These are phyloP conservation scores for Corchorus olitorius DNA, from an alignment of 345 rosid genomes.

Conservation along the genomic window DNA sequence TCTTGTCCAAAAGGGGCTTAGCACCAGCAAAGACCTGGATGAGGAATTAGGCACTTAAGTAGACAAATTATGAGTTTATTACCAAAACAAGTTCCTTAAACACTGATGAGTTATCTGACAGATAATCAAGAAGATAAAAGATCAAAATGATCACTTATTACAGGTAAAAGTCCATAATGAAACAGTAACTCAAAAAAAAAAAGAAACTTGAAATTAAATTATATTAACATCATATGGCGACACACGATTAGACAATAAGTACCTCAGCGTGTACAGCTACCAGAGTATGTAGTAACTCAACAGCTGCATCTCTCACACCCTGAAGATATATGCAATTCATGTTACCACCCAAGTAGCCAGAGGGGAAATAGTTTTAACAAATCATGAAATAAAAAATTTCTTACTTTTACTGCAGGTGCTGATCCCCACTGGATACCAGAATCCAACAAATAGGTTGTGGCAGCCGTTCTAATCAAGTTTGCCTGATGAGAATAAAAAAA, in stretches of 20 bases:
- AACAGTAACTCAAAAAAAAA: not conserved
- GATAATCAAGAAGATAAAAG: not conserved
- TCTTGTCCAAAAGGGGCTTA: conserved; percentile 90
- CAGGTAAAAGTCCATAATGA: not conserved
- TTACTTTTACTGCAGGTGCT: conserved; percentile 88
- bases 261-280: conserved; percentile 99
- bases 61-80: not conserved
- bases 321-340: conserved; percentile 34
- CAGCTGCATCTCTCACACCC: conserved; percentile 97
- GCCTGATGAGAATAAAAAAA: conserved; percentile 51
- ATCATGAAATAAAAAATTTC: conserved; percentile 20
- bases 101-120: conserved; percentile 5
- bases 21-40: conserved; percentile 91
- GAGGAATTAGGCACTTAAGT: conserved; percentile 5
- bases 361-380: conserved; percentile 11
- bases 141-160: not conserved
- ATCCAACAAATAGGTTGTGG: conserved; percentile 71
- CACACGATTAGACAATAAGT: not conserved
- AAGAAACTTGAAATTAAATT: not conserved
- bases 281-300: conserved; percentile 84
- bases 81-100: not conserved
- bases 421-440: conserved; percentile 97
- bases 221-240: not conserved
- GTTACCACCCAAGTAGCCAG: not conserved
- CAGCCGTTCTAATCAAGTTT: conserved; percentile 86